Conservation (phyloP, 805 yeast genomes). For the Saccharomycopsis olivae region DNA sequence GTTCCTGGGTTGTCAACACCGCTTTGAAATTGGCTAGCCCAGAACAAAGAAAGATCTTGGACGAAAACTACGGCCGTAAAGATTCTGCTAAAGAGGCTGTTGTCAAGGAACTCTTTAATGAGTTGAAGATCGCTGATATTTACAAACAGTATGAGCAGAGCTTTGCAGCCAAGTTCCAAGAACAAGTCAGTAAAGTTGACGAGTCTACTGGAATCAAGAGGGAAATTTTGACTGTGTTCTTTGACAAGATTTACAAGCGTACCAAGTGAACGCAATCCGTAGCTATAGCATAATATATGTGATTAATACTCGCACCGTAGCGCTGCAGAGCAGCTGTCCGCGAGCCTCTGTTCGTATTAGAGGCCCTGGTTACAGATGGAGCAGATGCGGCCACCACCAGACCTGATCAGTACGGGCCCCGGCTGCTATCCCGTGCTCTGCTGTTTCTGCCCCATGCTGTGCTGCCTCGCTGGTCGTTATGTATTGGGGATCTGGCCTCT, state of each 20-base stretch:
- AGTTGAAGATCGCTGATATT: conserved; percentile 57
- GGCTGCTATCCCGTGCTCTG: no score
- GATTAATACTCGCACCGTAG: no score
- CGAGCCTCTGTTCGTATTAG: no score
- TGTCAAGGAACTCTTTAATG: conserved; percentile 62
- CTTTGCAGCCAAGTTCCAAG: conserved; percentile 51
- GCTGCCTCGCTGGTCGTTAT: no score
- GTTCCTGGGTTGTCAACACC: conserved; percentile 94
- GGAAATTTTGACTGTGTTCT: conserved; percentile 74
- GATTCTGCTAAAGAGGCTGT: conserved; percentile 47
- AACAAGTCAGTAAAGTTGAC: conserved; percentile 61
- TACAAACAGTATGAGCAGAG: conserved; percentile 80
- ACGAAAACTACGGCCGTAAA: conserved; percentile 84
- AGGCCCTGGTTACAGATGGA: no score
- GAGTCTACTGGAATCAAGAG: conserved; percentile 90
- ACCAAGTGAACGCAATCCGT: conserved; percentile 51
- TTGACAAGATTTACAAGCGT: conserved; percentile 89
- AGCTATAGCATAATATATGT: no score
- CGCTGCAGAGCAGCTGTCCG: no score
- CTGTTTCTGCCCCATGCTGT: no score
- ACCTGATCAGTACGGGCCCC: no score
- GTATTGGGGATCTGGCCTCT: no score
- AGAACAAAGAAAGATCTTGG: conserved; percentile 75
- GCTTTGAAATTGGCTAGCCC: conserved; percentile 72
- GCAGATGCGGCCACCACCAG: no score